Base-by-base conservation (phyloP, 2,329 filamentous ascomycete species). In the Paraphoma sp. region DNA sequence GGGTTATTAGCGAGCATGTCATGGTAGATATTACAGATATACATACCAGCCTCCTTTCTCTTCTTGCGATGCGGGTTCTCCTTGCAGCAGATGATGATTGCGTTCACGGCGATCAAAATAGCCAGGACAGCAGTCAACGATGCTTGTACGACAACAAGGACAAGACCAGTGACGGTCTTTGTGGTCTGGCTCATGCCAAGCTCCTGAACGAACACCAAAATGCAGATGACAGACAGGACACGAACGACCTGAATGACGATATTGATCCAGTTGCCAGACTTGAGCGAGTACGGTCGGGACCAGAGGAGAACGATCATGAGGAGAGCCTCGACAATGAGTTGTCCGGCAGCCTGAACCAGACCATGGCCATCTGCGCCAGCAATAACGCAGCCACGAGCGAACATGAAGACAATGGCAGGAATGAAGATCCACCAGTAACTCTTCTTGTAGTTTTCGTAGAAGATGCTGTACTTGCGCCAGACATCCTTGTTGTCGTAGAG, bases 401-500 rank as follows among this genome's bases (percentile, higher is more conserved):
- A 93, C 82, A 93, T 90, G 82, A 98, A 98, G 62, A 93, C 59
- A 70, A 98, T 97, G 59, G 86, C 83, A 0, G 95, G 95, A 12
- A 98, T 84, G 73, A 99, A 98, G 23, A 97, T 79, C 94, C 94
- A 98, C 95, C 95, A 99, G 81, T 94, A 97, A 67, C 89, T 87
- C 78, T 91, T 92, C 81, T 92, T 93, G 83, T 97, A 98, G 67
- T 89, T 89, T 71, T 98, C 95, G 81, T 99, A 99, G 80, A 99
- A 98, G 60, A 97, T 84, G 70, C 91, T 95, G 84, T 99, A 99
- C 81, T 95, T 96, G 75, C 92, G 84, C 93, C 95, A 97, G 41
- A 89, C 88, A 56, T 90, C 86, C 82, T 95, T 96, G 79, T 98
- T 85, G 57, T 97, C 91, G 77, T 93, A 98, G 8, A 99, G 83